These are phyloP conservation scores for Castanospermum australe DNA, from an alignment of 306 rosid genomes.

Conservation along the genomic window DNA sequence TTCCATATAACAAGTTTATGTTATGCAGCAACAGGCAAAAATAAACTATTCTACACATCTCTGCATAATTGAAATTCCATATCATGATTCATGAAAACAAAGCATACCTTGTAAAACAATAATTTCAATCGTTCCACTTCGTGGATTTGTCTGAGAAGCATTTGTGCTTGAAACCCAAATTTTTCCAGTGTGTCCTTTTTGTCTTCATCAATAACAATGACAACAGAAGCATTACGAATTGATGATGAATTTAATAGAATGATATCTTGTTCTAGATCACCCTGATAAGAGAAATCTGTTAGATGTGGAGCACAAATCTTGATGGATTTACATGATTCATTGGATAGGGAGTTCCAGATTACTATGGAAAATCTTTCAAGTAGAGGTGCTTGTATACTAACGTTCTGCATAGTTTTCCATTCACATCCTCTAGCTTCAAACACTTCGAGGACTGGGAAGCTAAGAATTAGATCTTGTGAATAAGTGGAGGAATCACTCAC, in stretches of 20 bases:
- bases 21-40: not conserved
- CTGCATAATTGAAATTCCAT: not conserved
- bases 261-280: constrained; percentile 34
- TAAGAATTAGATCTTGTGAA: constrained; percentile 29
- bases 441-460: constrained; percentile 40
- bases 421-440: constrained; percentile 49
- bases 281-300: constrained; percentile 40
- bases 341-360: constrained; percentile 16
- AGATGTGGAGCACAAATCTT: constrained; percentile 12
- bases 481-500: constrained; percentile 22
- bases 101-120: constrained; percentile 44
- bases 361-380: constrained; percentile 36
- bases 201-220: constrained; percentile 38
- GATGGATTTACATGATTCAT: constrained; percentile 28
- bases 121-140: constrained; percentile 29
- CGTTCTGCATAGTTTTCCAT: constrained; percentile 32
- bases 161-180: not conserved
- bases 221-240: constrained; percentile 35
- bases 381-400: constrained; percentile 34
- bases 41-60: not conserved
- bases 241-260: constrained; percentile 9
- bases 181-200: not conserved
- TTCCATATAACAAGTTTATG: not conserved
- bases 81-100: not conserved
- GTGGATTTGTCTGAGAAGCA: constrained; percentile 32